Conservation (phyloP, 2,329 filamentous ascomycete genomes). For the Aureobasidium sp. region DNA sequence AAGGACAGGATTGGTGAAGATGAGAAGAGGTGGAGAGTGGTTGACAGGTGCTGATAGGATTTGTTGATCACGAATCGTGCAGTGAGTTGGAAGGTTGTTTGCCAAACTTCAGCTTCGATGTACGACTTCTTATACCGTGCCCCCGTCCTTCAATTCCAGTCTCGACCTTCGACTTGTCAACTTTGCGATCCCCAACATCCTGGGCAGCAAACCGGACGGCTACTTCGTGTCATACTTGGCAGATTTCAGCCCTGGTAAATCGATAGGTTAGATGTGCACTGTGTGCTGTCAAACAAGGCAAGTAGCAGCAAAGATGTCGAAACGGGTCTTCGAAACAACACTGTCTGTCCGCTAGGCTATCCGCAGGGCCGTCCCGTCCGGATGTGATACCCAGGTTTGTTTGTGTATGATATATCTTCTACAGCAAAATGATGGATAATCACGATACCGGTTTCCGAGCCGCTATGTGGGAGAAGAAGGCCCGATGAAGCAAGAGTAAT, state of each 20-base stretch:
- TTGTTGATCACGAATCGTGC: not conserved
- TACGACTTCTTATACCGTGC: constrained; percentile 1
- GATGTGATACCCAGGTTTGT: not conserved
- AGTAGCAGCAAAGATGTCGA: not conserved
- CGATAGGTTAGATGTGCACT: not conserved
- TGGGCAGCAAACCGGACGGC: not conserved
- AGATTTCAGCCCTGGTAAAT: not conserved
- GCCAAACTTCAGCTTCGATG: not conserved
- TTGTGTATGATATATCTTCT: not conserved
- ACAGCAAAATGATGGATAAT: not conserved
- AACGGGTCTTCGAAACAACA: not conserved
- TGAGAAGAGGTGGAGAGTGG: not conserved
- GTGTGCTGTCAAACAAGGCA: constrained; percentile 9
- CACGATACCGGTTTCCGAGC: not conserved
- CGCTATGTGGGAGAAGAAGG: not conserved
- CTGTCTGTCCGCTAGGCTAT: not conserved
- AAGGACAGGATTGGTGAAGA: not conserved
- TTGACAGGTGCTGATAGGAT: not conserved
- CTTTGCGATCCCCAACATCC: not conserved
- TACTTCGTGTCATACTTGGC: constrained; percentile 3
- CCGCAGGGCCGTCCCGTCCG: not conserved
- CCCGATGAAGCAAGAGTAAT: not conserved
- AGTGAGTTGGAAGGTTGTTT: not conserved
- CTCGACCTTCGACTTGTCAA: constrained; percentile 2
- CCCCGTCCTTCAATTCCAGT: not conserved